phyloP scores from a whole-genome alignment of 2,329 filamentous ascomycete genomes.

The Fusarium haematococcum region DNA sequence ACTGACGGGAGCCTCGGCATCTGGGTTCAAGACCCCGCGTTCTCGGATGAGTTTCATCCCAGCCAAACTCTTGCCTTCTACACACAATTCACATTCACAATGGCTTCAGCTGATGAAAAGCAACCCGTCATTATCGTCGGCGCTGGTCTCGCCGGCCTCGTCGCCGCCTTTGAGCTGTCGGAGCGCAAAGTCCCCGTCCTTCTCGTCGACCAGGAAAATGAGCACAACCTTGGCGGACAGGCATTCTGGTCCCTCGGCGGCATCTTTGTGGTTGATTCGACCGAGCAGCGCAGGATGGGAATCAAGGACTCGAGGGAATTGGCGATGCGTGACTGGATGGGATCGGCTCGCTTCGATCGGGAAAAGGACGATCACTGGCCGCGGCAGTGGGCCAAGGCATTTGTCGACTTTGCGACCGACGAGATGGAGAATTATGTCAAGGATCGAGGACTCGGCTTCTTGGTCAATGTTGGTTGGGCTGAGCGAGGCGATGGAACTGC shows the following conservation, averaged over 20 bases:
- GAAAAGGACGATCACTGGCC: slow-evolving; percentile 68
- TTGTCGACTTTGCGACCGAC: slow-evolving; percentile 70
- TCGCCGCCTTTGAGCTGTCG: slow-evolving; percentile 68
- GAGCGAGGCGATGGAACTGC: slow-evolving; percentile 68
- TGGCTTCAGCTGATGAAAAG: slow-evolving; percentile 17
- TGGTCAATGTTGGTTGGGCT: slow-evolving; percentile 69
- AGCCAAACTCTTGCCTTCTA: neutral
- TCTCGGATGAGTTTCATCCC: slow-evolving; percentile 1
- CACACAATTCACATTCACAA: neutral
- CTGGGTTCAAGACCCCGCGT: slow-evolving; percentile 26
- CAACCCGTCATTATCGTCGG: slow-evolving; percentile 67
- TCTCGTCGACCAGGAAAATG: slow-evolving; percentile 70
- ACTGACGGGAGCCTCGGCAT: slow-evolving; percentile 8
- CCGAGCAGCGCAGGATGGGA: slow-evolving; percentile 67
- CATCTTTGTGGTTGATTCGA: slow-evolving; percentile 69
- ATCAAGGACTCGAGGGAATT: slow-evolving; percentile 69
- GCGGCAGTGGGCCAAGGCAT: slow-evolving; percentile 71
- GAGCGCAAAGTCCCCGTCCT: slow-evolving; percentile 62
- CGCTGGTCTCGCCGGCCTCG: slow-evolving; percentile 68
- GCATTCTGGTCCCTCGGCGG: slow-evolving; percentile 74
- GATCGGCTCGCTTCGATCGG: slow-evolving; percentile 69
- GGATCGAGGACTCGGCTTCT: slow-evolving; percentile 62
- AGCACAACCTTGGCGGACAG: slow-evolving; percentile 68
- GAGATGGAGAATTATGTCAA: slow-evolving; percentile 70
- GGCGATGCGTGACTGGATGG: slow-evolving; percentile 70